Percentiles rank a stretch among this genome's conserved stretches.
These are phyloP conservation scores for Microsporum ferrugineum DNA, from an alignment of 2,329 filamentous ascomycete species.

Conservation along the genomic window DNA sequence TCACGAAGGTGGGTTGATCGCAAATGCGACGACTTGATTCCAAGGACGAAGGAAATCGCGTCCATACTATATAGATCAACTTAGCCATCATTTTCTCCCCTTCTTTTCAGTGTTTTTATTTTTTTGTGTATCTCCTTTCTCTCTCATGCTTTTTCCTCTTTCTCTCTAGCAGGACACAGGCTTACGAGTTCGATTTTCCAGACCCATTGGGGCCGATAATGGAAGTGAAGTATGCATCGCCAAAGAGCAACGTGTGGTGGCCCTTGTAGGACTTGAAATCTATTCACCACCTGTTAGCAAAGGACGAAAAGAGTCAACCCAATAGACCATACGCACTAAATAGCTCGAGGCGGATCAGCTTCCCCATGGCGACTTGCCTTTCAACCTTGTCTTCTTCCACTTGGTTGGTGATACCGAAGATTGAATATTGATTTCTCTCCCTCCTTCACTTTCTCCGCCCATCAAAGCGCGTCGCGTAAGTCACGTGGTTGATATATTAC, in stretches of 20 bases:
- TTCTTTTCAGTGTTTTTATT: not conserved
- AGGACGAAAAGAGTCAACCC: not conserved
- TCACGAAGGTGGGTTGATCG: conserved; percentile 89
- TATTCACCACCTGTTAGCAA: conserved; percentile 29
- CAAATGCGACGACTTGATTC: conserved; percentile 96
- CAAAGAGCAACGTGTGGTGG: conserved; percentile 85
- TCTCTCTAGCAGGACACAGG: conserved; percentile 14
- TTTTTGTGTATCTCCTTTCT: too few species aligned
- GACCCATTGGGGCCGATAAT: conserved; percentile 99
- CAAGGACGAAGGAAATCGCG: conserved; percentile 95
- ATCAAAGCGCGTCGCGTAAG: conserved; percentile 1
- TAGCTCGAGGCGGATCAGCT: conserved; percentile 86
- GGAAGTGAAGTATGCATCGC: conserved; percentile 97
- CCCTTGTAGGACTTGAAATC: conserved; percentile 99
- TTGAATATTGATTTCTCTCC: not conserved
- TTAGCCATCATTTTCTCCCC: not conserved
- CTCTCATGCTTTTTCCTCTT: not conserved
- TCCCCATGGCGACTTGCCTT: conserved; percentile 57
- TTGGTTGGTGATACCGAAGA: not conserved
- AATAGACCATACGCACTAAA: conserved; percentile 55
- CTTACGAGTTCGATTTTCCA: conserved; percentile 93
- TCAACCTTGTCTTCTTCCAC: not conserved
- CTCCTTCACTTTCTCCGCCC: not conserved
- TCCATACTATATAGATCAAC: conserved; percentile 60
- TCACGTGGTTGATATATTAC: not conserved